phyloP scores from a whole-genome alignment of 139 green algal species.

The Picochlorum sp. region DNA sequence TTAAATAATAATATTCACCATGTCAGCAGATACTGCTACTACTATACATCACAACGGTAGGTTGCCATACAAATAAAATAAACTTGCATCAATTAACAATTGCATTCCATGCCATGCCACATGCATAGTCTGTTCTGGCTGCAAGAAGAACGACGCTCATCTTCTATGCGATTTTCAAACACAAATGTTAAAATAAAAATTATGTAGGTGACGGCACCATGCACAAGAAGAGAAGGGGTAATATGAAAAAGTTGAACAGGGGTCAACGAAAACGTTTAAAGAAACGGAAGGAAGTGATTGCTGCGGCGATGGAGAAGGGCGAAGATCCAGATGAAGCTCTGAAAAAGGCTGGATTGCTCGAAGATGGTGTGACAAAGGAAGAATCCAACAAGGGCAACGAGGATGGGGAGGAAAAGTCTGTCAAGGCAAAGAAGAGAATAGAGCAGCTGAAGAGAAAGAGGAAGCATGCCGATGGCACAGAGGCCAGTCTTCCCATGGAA shows the following conservation, averaged over 20 bases:
- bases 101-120: background rate
- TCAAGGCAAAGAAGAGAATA: background rate
- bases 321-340: background rate
- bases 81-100: no score
- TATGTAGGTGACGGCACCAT: background rate
- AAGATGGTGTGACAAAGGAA: background rate
- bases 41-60: no score
- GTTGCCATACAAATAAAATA: no score
- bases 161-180: no score
- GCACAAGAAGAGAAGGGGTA: conserved; percentile 5
- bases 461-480: background rate
- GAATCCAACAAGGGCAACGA: background rate
- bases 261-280: conserved; percentile 1
- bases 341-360: background rate
- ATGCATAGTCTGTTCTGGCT: background rate
- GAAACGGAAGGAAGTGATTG: background rate
- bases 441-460: background rate
- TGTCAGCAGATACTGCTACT: no score
- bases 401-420: background rate
- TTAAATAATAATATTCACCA: no score
- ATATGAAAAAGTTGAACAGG: conserved; percentile 10
- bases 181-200: no score
- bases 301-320: background rate
- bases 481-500: background rate
- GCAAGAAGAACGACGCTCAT: no score